These are phyloP conservation scores for Septoria petroselini DNA, from an alignment of 2,329 filamentous ascomycete species.

Conservation along the genomic window DNA sequence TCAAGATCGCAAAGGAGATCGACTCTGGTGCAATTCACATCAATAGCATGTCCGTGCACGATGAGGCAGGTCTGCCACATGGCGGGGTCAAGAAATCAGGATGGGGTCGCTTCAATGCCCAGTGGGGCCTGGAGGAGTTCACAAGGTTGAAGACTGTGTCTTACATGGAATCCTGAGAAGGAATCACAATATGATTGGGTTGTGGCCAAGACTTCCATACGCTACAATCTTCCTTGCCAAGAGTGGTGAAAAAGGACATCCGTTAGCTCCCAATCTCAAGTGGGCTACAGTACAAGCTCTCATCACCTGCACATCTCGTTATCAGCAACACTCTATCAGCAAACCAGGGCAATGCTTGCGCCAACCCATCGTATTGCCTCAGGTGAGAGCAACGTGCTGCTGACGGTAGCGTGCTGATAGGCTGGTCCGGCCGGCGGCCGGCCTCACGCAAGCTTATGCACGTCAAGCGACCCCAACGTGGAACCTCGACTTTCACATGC, in stretches of 20 bases:
- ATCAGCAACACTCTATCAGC: conserved; percentile 3
- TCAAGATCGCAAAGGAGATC: conserved; percentile 46
- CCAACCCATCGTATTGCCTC: neutral
- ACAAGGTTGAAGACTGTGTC: conserved; percentile 32
- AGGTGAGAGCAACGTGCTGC: conserved; percentile 11
- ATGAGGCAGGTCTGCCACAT: conserved; percentile 49
- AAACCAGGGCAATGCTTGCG: conserved; percentile 2
- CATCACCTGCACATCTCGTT: neutral
- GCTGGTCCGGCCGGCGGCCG: neutral
- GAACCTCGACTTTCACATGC: conserved; percentile 19
- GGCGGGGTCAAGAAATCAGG: conserved; percentile 51
- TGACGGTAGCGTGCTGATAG: conserved; percentile 10
- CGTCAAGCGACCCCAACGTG: conserved; percentile 18
- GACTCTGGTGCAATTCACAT: conserved; percentile 61
- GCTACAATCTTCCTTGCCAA: no score
- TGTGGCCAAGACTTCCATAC: no score
- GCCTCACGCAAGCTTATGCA: conserved; percentile 14
- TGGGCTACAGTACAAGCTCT: no score
- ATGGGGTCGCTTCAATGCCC: conserved; percentile 34
- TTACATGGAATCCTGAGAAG: conserved; percentile 25
- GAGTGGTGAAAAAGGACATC: no score
- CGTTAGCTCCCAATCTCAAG: no score
- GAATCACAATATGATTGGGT: neutral
- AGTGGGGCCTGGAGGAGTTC: conserved; percentile 26
- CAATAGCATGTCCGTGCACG: conserved; percentile 52